phyloP scores from a whole-genome alignment of 1,139 yeast species.

The Saccharomyces hybrid region DNA sequence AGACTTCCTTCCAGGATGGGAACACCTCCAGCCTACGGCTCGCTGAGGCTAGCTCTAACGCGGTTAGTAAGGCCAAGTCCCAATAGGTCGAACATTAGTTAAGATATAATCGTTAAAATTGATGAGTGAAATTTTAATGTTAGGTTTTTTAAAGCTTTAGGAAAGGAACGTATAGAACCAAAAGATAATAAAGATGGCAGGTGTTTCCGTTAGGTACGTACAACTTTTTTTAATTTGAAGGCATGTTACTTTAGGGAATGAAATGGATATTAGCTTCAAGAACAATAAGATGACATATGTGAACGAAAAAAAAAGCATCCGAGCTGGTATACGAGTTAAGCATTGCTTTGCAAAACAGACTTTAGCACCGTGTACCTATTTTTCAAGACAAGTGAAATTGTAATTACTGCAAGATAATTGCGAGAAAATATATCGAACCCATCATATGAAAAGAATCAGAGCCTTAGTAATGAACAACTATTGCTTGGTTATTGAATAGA shows the following conservation, averaged over 20 bases:
- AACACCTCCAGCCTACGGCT: background rate
- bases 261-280: background rate
- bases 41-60: background rate
- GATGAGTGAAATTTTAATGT: background rate
- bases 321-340: background rate
- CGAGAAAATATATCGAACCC: no score
- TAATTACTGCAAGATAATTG: no score
- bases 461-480: no score
- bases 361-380: background rate
- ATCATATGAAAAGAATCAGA: no score
- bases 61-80: background rate
- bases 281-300: background rate
- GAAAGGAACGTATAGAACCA: slow-evolving; percentile 3
- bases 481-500: no score
- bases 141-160: background rate
- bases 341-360: background rate
- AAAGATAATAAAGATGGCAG: slow-evolving; percentile 62
- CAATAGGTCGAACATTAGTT: background rate
- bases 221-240: background rate
- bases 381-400: no score
- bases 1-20: background rate
- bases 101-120: slow-evolving; percentile 1
- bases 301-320: background rate
- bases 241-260: background rate
- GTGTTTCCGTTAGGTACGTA: slow-evolving; percentile 42